Conservation (phyloP, 2,329 filamentous ascomycete species). For the Paracoccidioides lutzii region DNA sequence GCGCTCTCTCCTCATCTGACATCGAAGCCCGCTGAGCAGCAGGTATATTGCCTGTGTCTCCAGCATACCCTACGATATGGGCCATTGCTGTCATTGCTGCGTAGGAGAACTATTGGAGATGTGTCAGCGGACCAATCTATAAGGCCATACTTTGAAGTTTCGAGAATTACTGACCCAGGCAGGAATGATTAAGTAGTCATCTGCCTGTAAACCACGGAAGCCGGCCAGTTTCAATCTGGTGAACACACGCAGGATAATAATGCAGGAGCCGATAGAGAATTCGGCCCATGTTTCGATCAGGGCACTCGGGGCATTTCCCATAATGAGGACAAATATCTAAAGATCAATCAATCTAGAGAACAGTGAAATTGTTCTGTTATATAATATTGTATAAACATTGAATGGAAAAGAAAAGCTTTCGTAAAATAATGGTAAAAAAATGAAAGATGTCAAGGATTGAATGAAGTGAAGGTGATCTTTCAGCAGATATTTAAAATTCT, state of each 20-base stretch:
- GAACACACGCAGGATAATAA: conserved; percentile 22
- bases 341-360: neutral
- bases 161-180: conserved; percentile 15
- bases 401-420: neutral
- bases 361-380: neutral
- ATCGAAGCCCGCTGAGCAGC: conserved; percentile 21
- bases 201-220: conserved; percentile 19
- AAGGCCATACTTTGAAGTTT: neutral
- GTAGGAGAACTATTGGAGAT: conserved; percentile 7
- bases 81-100: conserved; percentile 14
- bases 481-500: neutral
- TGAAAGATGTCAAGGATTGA: neutral
- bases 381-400: neutral
- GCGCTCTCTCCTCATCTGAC: conserved; percentile 15
- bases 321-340: neutral
- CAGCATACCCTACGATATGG: conserved; percentile 18
- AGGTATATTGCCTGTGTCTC: conserved; percentile 21
- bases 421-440: neutral
- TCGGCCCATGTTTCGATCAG: conserved; percentile 27
- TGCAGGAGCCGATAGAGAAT: conserved; percentile 21
- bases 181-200: conserved; percentile 24
- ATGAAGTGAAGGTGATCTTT: neutral
- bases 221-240: conserved; percentile 25
- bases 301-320: neutral
- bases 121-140: neutral